These are phyloP conservation scores for Diaporthe sp. DNA, from an alignment of 2,329 filamentous ascomycete genomes.

Conservation along the genomic window DNA sequence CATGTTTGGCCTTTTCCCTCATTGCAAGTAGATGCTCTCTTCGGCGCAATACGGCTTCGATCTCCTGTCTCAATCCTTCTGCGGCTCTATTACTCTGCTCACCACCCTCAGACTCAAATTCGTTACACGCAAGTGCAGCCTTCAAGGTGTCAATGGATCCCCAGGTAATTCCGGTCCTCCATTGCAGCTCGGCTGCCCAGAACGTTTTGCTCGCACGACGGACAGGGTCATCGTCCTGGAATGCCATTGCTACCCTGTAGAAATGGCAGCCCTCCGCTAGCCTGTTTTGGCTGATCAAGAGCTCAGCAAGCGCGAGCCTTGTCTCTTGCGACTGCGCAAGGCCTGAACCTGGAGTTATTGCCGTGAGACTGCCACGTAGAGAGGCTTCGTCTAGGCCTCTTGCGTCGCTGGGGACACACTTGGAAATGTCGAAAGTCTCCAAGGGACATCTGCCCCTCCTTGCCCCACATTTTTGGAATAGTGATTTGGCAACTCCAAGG, in stretches of 20 bases:
- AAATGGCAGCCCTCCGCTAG: neutral
- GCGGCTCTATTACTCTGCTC: no score
- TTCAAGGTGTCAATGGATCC: slow-evolving; percentile 9
- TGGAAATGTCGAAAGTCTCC: neutral
- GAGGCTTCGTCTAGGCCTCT: slow-evolving; percentile 8
- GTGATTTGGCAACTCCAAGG: neutral
- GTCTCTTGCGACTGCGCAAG: neutral
- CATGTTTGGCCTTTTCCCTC: neutral
- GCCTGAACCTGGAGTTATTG: neutral
- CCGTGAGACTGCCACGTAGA: neutral
- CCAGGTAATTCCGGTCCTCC: neutral
- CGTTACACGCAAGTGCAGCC: neutral
- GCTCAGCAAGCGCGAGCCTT: slow-evolving; percentile 17
- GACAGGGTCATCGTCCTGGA: neutral
- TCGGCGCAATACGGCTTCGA: neutral
- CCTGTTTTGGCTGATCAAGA: neutral
- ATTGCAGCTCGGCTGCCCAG: slow-evolving; percentile 23
- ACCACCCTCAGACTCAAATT: neutral
- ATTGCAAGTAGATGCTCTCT: neutral
- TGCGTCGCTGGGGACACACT: slow-evolving; percentile 13
- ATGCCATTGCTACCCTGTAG: neutral
- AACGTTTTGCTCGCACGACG: neutral
- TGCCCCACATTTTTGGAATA: neutral
- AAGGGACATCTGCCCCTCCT: neutral
- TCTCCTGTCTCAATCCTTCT: neutral